Base-by-base conservation (phyloP, 2,329 filamentous ascomycete genomes). In the Fusarium keratoplasticum region DNA sequence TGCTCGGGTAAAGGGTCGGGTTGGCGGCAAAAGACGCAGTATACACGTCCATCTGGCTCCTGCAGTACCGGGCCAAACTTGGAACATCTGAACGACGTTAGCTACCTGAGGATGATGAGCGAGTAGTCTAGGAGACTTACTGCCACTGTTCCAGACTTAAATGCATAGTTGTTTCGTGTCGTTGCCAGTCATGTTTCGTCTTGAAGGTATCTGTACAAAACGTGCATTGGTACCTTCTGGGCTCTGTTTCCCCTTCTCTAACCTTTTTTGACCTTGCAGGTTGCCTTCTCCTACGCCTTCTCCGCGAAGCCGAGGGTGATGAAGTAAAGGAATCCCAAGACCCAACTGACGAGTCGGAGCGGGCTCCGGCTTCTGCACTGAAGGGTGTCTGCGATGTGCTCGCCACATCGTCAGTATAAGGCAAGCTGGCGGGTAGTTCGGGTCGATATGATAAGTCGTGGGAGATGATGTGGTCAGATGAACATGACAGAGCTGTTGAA, bases 121-220 rank as follows among this genome's bases (percentile, higher is more conserved):
- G 2, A 14, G n/a, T 4, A 22, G 16, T 6, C 20, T 27, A 2
- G 16, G 6, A 7, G 25, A 38, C 54, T n/a, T 3, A 58, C 54
- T 58, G 33, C 54, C 54, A 58, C 6, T 58, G 54, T 22, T 58
- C 54, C 5, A 58, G 54, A 3, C 54, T 38, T 10, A 58, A 6
- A 25, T 58, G 54, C 54, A 58, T 58, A 0, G 54, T 62, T 0
- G 65, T 68, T 27, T 71, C 69, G 22, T 71, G 69, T 2, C 69
- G 61, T 5, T 65, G 65, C 69, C 69, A 71, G 31, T 71, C 69
- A 22, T 71, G 60, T 16, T 71, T 71, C 2, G 65, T 71, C 25
- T 71, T 71, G 38, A 68, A 71, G 10, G 59, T 22, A 29, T 70
- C 68, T 4, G 64, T 67, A 27, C 68, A 70, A 13, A 70, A 70